Evolutionary conservation across 2,329 filamentous ascomycete species (phyloP).

Genomic region (Colletotrichum navitas): DNA sequence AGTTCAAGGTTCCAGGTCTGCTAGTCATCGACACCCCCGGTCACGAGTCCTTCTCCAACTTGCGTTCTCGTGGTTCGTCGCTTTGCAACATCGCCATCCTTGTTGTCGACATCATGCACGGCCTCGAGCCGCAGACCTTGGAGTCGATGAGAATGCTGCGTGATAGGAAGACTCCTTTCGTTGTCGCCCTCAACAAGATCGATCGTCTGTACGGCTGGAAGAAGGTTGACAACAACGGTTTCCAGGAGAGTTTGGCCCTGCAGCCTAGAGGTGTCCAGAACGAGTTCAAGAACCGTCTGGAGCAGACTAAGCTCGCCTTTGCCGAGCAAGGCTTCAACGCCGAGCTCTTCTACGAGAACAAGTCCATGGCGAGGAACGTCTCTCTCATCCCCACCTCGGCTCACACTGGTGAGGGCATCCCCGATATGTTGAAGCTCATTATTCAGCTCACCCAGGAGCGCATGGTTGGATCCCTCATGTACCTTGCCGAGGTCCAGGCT

Average conservation of each 20-base stretch:
- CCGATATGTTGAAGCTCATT: constrained; percentile 97
- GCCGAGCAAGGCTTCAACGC: constrained; percentile 98
- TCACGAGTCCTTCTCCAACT: constrained; percentile 99
- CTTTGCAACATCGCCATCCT: constrained; percentile 99
- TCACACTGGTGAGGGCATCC: constrained; percentile 98
- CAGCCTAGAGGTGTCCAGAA: constrained; percentile 95
- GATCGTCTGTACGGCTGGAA: constrained; percentile 99
- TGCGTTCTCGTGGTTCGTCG: constrained; percentile 95
- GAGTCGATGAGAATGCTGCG: constrained; percentile 96
- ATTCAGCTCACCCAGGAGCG: constrained; percentile 93
- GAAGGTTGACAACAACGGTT: constrained; percentile 98
- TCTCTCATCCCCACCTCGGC: constrained; percentile 98
- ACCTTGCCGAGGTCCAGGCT: constrained; percentile 96
- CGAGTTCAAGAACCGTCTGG: constrained; percentile 91
- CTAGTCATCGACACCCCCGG: constrained; percentile 98
- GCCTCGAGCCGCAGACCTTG: constrained; percentile 94
- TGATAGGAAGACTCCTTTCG: constrained; percentile 96
- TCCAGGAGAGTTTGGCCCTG: constrained; percentile 89
- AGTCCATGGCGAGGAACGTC: constrained; percentile 93
- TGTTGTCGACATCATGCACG: constrained; percentile 99
- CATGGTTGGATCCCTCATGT: constrained; percentile 98
- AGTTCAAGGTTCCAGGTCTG: constrained; percentile 97
- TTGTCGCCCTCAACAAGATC: constrained; percentile 99
- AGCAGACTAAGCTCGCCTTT: constrained; percentile 93
- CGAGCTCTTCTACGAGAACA: constrained; percentile 97